A percentile compares a stretch with the other conserved stretches of the same genome.
These are phyloP conservation scores for Heracleum sosnowskyi DNA, from an alignment of 129 eudicot species.

Conservation along the genomic window DNA sequence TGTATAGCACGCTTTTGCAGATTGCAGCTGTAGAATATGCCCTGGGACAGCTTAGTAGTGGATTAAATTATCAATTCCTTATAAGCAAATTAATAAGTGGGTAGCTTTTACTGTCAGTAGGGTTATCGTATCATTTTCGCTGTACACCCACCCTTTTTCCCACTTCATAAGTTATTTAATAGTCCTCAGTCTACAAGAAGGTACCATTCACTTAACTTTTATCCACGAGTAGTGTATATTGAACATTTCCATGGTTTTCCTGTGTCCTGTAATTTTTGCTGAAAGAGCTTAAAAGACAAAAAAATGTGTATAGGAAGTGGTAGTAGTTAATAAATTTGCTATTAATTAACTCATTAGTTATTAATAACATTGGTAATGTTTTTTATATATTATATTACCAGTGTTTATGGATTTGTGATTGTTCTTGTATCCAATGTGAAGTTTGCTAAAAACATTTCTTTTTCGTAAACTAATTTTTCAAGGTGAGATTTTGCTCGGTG, in stretches of 20 bases:
- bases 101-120: not conserved
- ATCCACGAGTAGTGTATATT: not conserved
- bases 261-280: not conserved
- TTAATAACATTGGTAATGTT: not conserved
- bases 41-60: not conserved
- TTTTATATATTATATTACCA: not conserved
- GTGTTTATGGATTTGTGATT: not conserved
- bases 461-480: not conserved
- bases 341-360: not conserved
- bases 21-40: not conserved
- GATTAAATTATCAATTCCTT: not conserved
- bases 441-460: not conserved
- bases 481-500: constrained; percentile 87
- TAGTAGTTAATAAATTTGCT: not conserved
- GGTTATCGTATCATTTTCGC: not conserved
- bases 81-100: not conserved
- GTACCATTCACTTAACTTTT: not conserved
- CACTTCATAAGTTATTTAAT: not conserved
- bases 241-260: not conserved
- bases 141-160: not conserved
- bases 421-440: not conserved
- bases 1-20: not conserved
- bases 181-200: not conserved
- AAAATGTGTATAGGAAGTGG: not conserved
- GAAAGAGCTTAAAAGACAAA: not conserved